These are phyloP conservation scores for Teunomyces panamensis DNA, from an alignment of 805 yeast genomes.

Conservation along the genomic window DNA sequence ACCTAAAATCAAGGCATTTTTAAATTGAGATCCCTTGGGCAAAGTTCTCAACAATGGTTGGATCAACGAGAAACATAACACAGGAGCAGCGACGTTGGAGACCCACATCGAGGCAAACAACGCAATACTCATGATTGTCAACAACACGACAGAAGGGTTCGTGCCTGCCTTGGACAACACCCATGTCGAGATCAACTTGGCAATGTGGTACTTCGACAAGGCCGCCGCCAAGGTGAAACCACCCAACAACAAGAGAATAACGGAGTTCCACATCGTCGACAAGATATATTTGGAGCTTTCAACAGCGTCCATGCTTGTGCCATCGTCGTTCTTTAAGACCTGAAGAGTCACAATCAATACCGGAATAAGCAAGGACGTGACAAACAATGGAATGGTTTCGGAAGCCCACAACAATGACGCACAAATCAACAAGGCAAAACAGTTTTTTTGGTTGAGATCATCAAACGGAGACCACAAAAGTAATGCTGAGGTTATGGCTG, in stretches of 20 bases:
- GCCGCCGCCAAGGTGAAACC: slow-evolving; percentile 58
- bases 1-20: slow-evolving; percentile 41
- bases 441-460: slow-evolving; percentile 32
- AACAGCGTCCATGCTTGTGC: slow-evolving; percentile 40
- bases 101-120: slow-evolving; percentile 57
- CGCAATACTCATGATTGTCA: slow-evolving; percentile 51
- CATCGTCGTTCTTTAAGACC: slow-evolving; percentile 59
- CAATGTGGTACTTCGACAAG: slow-evolving; percentile 51
- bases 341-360: slow-evolving; percentile 70
- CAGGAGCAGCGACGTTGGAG: slow-evolving; percentile 57
- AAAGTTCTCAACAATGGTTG: slow-evolving; percentile 46
- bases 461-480: slow-evolving; percentile 30
- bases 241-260: slow-evolving; percentile 49
- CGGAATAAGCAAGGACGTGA: slow-evolving; percentile 83
- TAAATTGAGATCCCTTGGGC: slow-evolving; percentile 40
- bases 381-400: slow-evolving; percentile 88
- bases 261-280: slow-evolving; percentile 53
- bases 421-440: slow-evolving; percentile 78
- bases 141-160: slow-evolving; percentile 45
- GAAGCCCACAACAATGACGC: slow-evolving; percentile 94
- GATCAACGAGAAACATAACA: slow-evolving; percentile 49
- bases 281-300: slow-evolving; percentile 45
- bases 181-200: slow-evolving; percentile 48
- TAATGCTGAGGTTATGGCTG: slow-evolving; percentile 42
- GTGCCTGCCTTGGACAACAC: slow-evolving; percentile 50